These are phyloP conservation scores for Lipomyces lipofer DNA, from an alignment of 805 yeast species.

Conservation along the genomic window DNA sequence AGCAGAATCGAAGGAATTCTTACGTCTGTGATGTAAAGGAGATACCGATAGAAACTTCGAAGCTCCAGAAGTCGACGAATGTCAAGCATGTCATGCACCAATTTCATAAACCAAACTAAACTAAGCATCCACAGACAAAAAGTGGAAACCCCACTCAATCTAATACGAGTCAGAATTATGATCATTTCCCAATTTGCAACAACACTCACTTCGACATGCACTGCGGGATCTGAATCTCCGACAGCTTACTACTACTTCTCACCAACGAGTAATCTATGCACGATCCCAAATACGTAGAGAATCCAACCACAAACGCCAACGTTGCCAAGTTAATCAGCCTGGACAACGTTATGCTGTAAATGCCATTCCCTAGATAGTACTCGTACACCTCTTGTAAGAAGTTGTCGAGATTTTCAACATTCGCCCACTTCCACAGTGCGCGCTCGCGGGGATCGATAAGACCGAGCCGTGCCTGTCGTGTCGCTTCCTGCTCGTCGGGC, in stretches of 20 bases:
- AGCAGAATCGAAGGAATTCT: no score
- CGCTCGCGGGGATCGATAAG: conserved; percentile 64
- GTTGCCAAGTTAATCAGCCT: conserved; percentile 69
- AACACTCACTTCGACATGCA: conserved; percentile 47
- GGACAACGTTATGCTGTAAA: conserved; percentile 69
- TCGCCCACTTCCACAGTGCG: conserved; percentile 96
- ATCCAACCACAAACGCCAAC: conserved; percentile 72
- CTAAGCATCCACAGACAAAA: conserved; percentile 63
- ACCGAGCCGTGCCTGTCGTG: conserved; percentile 41
- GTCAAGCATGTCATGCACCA: conserved; percentile 54
- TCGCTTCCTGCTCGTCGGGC: conserved; percentile 4
- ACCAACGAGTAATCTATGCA: conserved; percentile 71
- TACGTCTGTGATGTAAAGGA: conserved; percentile 68
- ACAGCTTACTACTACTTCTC: conserved; percentile 35
- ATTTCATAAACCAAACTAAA: conserved; percentile 44
- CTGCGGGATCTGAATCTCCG: conserved; percentile 48
- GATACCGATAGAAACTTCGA: conserved; percentile 68
- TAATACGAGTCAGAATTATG: neutral
- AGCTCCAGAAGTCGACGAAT: conserved; percentile 70
- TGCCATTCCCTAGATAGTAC: conserved; percentile 84
- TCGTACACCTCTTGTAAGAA: conserved; percentile 79
- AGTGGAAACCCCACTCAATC: conserved; percentile 45
- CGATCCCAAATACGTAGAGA: conserved; percentile 75
- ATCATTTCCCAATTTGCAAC: neutral
- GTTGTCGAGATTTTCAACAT: conserved; percentile 85